These are phyloP conservation scores for Marvania coccoides DNA, from an alignment of 139 green algal genomes.

Conservation along the genomic window DNA sequence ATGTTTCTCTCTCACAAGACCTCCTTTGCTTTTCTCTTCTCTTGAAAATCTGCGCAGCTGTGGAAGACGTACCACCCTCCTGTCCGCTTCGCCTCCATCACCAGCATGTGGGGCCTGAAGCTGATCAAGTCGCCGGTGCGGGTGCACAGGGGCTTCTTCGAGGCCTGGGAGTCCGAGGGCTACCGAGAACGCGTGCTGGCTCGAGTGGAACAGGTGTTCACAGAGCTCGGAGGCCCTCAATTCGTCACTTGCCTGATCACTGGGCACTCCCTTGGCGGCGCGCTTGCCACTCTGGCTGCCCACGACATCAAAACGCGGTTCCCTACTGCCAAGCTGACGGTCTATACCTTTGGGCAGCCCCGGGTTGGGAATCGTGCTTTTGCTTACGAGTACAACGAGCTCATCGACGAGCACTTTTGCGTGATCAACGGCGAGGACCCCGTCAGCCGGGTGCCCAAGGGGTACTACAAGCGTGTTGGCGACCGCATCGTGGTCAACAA, in stretches of 20 bases:
- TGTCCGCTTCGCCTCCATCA: not conserved
- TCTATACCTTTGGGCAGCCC: conserved; percentile 51
- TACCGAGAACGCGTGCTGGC: conserved; percentile 1
- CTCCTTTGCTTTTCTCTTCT: too few species aligned
- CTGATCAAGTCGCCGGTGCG: not conserved
- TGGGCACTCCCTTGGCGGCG: conserved; percentile 40
- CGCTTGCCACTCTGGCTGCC: conserved; percentile 31
- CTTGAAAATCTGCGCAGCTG: too few species aligned
- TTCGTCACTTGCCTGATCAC: conserved; percentile 1
- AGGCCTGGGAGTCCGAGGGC: not conserved
- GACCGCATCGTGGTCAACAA: conserved; percentile 39
- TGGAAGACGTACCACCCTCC: not conserved
- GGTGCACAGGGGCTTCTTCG: conserved; percentile 7
- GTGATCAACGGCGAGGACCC: conserved; percentile 42
- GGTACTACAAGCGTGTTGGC: conserved; percentile 46
- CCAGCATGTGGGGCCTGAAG: not conserved
- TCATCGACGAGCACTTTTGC: conserved; percentile 42
- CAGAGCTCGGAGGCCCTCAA: not conserved
- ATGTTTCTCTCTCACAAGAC: too few species aligned
- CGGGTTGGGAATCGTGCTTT: conserved; percentile 52
- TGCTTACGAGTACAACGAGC: conserved; percentile 32
- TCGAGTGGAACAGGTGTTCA: not conserved
- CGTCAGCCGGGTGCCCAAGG: conserved; percentile 12
- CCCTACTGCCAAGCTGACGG: not conserved
- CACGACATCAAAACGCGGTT: not conserved